A percentile compares a stretch with the other conserved stretches of the same genome.
These are phyloP conservation scores for Pichia californica DNA, from an alignment of 805 yeast species.

Conservation along the genomic window DNA sequence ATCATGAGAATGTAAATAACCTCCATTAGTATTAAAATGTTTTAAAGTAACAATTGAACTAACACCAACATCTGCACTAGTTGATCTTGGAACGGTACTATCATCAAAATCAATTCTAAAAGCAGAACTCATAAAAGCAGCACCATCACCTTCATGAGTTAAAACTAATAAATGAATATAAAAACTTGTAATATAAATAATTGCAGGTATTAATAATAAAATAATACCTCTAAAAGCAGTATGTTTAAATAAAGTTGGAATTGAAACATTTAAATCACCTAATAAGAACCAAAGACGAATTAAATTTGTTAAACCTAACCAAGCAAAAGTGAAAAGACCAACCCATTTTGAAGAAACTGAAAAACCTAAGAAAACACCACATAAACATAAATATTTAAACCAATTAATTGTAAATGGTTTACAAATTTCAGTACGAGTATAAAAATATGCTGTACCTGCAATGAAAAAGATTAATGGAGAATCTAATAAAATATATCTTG, in stretches of 20 bases:
- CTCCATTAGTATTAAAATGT: conserved; percentile 68
- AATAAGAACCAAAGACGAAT: conserved; percentile 63
- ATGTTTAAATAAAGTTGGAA: conserved; percentile 39
- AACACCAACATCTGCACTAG: conserved; percentile 64
- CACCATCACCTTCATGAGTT: conserved; percentile 59
- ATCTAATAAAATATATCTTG: conserved; percentile 69
- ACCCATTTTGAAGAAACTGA: conserved; percentile 80
- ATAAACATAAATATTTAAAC: conserved; percentile 53
- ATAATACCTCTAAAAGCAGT: conserved; percentile 44
- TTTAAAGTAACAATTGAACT: conserved; percentile 62
- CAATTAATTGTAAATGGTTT: conserved; percentile 54
- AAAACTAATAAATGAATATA: conserved; percentile 57
- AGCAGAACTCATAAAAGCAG: conserved; percentile 65
- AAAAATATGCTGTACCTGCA: conserved; percentile 60
- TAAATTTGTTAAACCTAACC: conserved; percentile 62
- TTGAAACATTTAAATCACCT: conserved; percentile 58
- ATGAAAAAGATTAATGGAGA: conserved; percentile 73
- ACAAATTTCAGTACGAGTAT: conserved; percentile 59
- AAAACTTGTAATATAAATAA: conserved; percentile 53
- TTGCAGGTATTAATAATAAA: conserved; percentile 52
- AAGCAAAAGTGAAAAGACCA: conserved; percentile 72
- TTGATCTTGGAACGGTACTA: conserved; percentile 50
- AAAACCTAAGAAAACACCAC: conserved; percentile 66
- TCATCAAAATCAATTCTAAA: conserved; percentile 61
- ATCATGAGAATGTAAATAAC: conserved; percentile 77